Evolutionary conservation across 192 early-diverging fungal genomes (phyloP).

Genomic region (Rhizophagus sp.): DNA sequence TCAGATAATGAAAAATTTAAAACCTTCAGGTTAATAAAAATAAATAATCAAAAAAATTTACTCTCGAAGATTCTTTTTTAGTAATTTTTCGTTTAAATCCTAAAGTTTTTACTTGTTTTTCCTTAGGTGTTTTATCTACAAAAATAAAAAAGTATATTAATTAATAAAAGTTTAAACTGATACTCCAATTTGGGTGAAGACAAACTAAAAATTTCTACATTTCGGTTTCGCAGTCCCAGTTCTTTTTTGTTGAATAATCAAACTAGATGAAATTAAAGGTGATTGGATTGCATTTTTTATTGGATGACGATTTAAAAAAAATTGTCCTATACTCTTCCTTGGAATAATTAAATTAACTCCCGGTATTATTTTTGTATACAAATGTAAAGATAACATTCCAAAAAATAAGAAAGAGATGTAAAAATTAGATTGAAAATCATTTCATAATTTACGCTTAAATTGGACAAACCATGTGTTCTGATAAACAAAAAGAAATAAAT

Average conservation of each 20-base stretch:
- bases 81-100: not conserved
- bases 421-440: not conserved
- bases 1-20: not conserved
- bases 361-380: constrained; percentile 1
- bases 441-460: not conserved
- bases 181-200: not conserved
- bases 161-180: not conserved
- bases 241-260: constrained; percentile 14
- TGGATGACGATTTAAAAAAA: not conserved
- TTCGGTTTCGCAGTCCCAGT: constrained; percentile 5
- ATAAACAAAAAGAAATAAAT: constrained; percentile 35
- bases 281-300: not conserved
- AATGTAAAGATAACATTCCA: not conserved
- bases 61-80: not conserved
- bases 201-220: not conserved
- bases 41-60: not conserved
- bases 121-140: not conserved
- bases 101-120: not conserved
- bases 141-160: not conserved
- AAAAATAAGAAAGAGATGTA: not conserved
- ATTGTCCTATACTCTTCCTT: not conserved
- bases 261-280: constrained; percentile 10
- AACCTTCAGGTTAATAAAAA: not conserved
- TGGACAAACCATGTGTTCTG: not conserved
- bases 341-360: not conserved